Evolutionary conservation across 148 eudicot genomes (phyloP).

Genomic region (Rhododendron henanense): DNA sequence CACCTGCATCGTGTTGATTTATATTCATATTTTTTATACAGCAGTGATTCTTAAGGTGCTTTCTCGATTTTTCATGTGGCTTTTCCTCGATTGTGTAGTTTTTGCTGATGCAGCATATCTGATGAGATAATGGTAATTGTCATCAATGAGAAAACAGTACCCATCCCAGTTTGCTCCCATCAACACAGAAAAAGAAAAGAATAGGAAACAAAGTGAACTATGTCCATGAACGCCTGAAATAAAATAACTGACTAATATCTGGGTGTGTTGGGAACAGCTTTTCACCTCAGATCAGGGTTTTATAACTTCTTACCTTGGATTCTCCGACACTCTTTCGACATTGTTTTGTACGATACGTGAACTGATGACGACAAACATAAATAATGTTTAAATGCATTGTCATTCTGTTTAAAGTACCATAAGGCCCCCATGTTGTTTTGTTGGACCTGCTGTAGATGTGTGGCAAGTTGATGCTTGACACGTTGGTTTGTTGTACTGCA

Average conservation of each 20-base stretch:
- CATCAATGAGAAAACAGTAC: no score
- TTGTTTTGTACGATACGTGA: background rate
- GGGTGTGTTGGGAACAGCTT: background rate
- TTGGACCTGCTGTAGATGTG: background rate
- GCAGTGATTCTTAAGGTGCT: no score
- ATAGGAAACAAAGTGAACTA: no score
- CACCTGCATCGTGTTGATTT: no score
- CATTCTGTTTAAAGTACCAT: background rate
- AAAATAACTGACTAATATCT: background rate
- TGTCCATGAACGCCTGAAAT: background rate
- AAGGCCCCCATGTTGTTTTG: background rate
- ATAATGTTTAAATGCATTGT: background rate
- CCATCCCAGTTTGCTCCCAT: no score
- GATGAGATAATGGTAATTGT: no score
- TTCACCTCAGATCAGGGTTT: background rate
- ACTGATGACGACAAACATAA: background rate
- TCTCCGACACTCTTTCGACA: no score
- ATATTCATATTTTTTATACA: no score
- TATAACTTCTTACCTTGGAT: background rate
- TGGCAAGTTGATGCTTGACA: background rate
- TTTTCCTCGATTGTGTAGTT: no score
- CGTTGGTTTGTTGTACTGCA: constrained; percentile 12
- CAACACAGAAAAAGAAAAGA: no score
- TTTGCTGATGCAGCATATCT: no score
- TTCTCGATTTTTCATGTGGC: no score